Base-by-base conservation (phyloP, 805 yeast species). In the Lipomyces spencermartinsiae region DNA sequence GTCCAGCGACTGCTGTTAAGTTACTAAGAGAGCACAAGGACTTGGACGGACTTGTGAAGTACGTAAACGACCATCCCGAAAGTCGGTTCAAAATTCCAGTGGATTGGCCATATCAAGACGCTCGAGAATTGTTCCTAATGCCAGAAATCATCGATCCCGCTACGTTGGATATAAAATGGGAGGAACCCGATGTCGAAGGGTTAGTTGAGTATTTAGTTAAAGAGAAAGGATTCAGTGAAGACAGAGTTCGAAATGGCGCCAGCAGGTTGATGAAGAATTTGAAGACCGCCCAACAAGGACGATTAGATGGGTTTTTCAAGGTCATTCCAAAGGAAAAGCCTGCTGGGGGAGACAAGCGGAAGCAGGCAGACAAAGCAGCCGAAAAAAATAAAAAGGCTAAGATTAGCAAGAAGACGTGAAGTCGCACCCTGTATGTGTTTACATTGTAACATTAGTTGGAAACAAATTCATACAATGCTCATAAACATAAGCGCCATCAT, bases 1-100 rank as follows among this genome's bases (percentile, higher is more conserved):
- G 99, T 8, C 98, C 98, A 0, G 95, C 91, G 1, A 94, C 97
- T 0, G 99, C 98, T 0, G 83, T 85, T 71, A 94, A 95, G 76
- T 83, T 95, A 69, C 92, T 95, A 70, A 89, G 88, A 76, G 97
- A 94, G 75, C 93, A 92, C 77, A 88, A 90, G 0, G 83, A 90
- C 0, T 83, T 95, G 59, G 98, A 94, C 69, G 89, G 88, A 51
- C 87, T 95, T 55, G 85, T 94, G 54, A 64, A 69, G 49, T 82
- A 79, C 67, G 85, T 93, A 46, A 83, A 87, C 61, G 73, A 73
- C 31, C 73, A 79, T 57, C 80, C 83, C 33, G 83, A 81, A n/a
- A 83, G 82, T 29, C 94, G 93, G 76, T 89, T 88, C 78, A 89
- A 88, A 75, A 85, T 95, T 33, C 98, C 99, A 1, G 98, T 93